Percentiles rank a stretch among this genome's conserved stretches.
phyloP scores from a whole-genome alignment of 2,329 filamentous ascomycete species.

The Talaromyces sp. region DNA sequence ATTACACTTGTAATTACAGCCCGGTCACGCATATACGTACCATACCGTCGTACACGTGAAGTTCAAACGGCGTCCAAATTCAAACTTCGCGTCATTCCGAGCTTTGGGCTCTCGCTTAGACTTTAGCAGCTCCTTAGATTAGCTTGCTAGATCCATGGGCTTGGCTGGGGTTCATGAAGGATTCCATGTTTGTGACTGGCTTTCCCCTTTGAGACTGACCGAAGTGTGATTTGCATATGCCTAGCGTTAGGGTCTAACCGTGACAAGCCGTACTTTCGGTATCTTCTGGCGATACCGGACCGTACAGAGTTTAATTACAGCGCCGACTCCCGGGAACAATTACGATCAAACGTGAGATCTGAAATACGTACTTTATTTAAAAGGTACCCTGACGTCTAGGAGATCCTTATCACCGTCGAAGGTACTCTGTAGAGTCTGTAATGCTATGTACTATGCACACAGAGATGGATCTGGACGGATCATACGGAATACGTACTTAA shows the following conservation, averaged over 20 bases:
- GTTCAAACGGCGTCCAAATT: background rate
- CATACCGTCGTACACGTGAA: background rate
- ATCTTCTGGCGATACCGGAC: conserved; percentile 5
- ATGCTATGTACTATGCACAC: background rate
- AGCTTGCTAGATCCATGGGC: background rate
- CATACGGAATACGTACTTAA: too few species aligned
- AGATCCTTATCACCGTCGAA: background rate
- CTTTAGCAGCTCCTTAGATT: background rate
- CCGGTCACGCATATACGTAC: background rate
- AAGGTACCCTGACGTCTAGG: background rate
- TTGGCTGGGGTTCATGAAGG: background rate
- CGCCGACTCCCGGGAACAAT: background rate
- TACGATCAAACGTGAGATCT: background rate
- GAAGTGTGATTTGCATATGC: conserved; percentile 6
- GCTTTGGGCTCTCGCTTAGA: background rate
- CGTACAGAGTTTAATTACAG: conserved; percentile 1
- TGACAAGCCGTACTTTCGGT: conserved; percentile 6
- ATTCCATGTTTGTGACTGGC: background rate
- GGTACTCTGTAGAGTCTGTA: background rate
- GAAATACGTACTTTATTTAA: background rate
- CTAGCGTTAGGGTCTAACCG: background rate
- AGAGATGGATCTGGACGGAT: background rate
- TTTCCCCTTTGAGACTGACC: conserved; percentile 12
- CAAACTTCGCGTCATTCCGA: background rate
- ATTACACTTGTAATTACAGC: background rate